Evolutionary conservation across 169 alveolate species (phyloP).

Genomic region (Theileria equi): DNA sequence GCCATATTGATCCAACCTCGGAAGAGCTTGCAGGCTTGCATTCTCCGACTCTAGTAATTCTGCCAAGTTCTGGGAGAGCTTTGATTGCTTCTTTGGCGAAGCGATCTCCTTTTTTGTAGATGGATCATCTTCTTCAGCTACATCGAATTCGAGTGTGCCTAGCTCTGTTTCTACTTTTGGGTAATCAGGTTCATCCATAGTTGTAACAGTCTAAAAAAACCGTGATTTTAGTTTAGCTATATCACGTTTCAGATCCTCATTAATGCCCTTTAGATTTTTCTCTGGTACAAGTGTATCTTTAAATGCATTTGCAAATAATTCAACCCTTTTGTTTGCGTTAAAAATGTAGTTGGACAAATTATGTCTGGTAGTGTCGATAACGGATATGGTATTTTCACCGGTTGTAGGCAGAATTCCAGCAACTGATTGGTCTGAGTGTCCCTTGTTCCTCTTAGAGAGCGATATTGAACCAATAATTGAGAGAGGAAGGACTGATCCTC

Average conservation of each 20-base stretch:
- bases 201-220: not conserved
- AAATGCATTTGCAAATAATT: slow-evolving; percentile 28
- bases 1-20: no score
- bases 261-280: slow-evolving; percentile 27
- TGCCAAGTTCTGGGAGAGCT: not conserved
- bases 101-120: not conserved
- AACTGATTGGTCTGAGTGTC: not conserved
- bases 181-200: not conserved
- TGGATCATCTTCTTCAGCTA: slow-evolving; percentile 13
- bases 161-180: no score
- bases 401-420: not conserved
- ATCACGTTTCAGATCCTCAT: slow-evolving; percentile 44
- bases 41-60: no score
- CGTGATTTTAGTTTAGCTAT: slow-evolving; percentile 19
- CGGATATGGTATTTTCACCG: not conserved
- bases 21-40: no score
- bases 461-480: slow-evolving; percentile 11
- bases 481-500: slow-evolving; percentile 51
- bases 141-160: not conserved
- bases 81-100: not conserved
- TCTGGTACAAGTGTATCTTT: slow-evolving; percentile 19
- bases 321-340: slow-evolving; percentile 40
- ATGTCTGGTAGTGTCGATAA: slow-evolving; percentile 9
- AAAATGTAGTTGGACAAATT: slow-evolving; percentile 8
- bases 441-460: not conserved